Evolutionary conservation across 768 basidiomycete species (phyloP), one percentile per base, ranked within the genome.

Genomic region (Suillus tomentosus): DNA sequence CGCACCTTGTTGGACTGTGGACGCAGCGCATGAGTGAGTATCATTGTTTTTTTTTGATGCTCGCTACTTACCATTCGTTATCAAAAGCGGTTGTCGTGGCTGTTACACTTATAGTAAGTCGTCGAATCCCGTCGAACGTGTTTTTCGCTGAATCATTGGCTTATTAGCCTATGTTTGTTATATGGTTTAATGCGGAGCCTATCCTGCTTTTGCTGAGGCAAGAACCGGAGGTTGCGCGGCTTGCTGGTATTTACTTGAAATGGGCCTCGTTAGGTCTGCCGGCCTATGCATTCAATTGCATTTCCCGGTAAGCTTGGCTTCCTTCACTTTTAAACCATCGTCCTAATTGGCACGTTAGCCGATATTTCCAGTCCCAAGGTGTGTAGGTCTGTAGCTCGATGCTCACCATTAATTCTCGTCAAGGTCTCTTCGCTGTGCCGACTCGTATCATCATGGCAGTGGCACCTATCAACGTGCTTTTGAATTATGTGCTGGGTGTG

Each of bases 1-100:
- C 96, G 0, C 80, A 88, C 5, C 81, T 94, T 0, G 94, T 98
- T 14, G 95, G 95, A 4, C 81, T 96, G 2, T 96, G 95, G 95
- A 79, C 90, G 14, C 94, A 96, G 73, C 81, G 95, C 65, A 95
- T 95, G 92, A 80, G 90, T 91, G 66, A 62, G 87, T 77, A 48
- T 58, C 19, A n/a, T 48, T 34, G 65, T 65, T 15, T n/a, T 10
- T 27, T 45, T 3, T 19, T n/a, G n/a, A 13, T 22, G 19, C 40
- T 47, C 3, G 34, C n/a, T 40, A 53, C n/a, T 15, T 9, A 14
- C 5, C 39, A 54, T 15, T 22, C 27, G 5, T 22, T 54, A 5
- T 27, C 2, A 37, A 53, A 63, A 90, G 88, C 78, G 63, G 80
- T 92, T 43, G 84, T 91, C 10, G 84, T 87, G 81, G 72, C 79